phyloP scores from a whole-genome alignment of 2,329 filamentous ascomycete species.

The Monosporascus sp. region DNA sequence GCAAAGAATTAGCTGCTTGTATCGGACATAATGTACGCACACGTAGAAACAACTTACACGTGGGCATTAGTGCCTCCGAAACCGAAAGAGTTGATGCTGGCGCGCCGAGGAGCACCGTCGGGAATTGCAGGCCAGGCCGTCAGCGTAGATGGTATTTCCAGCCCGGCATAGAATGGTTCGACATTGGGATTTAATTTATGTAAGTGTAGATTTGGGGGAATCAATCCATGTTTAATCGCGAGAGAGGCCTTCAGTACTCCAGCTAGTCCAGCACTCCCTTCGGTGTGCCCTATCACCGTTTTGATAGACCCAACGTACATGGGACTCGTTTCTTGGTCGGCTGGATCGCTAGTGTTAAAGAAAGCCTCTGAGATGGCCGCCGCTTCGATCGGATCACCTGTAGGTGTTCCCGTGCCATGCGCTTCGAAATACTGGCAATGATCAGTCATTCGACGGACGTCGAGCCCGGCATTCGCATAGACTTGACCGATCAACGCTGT shows the following conservation, averaged over 20 bases:
- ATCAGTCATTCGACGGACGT: not conserved
- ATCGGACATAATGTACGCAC: too few species aligned
- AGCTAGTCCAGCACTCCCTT: not conserved
- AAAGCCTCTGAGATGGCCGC: not conserved
- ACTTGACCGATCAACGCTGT: not conserved
- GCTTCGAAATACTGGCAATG: not conserved
- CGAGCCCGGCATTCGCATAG: not conserved
- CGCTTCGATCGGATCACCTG: not conserved
- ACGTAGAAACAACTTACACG: not conserved
- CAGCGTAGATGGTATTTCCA: conserved; percentile 7
- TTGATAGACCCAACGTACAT: not conserved
- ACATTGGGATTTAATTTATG: conserved; percentile 22
- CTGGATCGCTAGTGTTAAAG: not conserved
- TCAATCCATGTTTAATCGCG: not conserved
- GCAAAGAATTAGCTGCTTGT: too few species aligned
- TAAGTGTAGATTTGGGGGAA: conserved; percentile 28
- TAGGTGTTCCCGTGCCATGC: not conserved
- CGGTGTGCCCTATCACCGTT: not conserved
- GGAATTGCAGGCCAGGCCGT: conserved; percentile 12
- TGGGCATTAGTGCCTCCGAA: conserved; percentile 20
- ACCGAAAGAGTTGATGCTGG: conserved; percentile 19
- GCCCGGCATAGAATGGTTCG: conserved; percentile 15
- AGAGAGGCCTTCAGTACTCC: not conserved
- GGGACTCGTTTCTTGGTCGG: too few species aligned
- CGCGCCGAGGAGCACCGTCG: not conserved